phyloP scores from a whole-genome alignment of 2,329 filamentous ascomycete genomes.

The Claviceps spartinae region DNA sequence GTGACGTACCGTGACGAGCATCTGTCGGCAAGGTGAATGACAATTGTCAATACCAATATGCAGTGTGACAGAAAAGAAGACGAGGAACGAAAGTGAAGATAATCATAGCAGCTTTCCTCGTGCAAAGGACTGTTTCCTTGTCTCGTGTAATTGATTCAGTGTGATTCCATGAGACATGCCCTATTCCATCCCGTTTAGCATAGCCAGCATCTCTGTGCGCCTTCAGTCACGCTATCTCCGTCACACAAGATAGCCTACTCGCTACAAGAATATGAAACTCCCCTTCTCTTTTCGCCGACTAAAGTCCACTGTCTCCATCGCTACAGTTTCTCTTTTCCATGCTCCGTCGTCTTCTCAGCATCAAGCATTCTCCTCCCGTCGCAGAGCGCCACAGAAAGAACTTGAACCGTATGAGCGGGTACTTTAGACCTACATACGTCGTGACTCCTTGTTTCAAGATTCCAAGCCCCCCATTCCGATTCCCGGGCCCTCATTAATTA shows the following conservation, averaged over 20 bases:
- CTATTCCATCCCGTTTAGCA: constrained; percentile 1
- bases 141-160: not conserved
- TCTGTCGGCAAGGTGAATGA: no score
- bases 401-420: no score
- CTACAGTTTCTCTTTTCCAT: not conserved
- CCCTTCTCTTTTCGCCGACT: not conserved
- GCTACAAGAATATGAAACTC: not conserved
- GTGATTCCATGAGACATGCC: not conserved
- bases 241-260: constrained; percentile 1
- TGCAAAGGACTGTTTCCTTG: not conserved
- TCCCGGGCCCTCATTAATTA: no score
- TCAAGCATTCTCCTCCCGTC: not conserved
- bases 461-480: no score
- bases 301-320: not conserved
- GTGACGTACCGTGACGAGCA: no score
- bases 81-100: no score
- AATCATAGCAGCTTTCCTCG: no score
- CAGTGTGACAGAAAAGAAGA: no score
- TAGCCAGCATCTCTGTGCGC: constrained; percentile 2
- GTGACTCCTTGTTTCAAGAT: no score
- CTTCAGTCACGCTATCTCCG: constrained; percentile 2
- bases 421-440: no score
- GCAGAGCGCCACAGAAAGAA: not conserved
- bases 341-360: not conserved
- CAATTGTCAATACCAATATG: no score